Base-by-base conservation (phyloP, 306 rosid genomes). In the Cucurbita argyrosperma region DNA sequence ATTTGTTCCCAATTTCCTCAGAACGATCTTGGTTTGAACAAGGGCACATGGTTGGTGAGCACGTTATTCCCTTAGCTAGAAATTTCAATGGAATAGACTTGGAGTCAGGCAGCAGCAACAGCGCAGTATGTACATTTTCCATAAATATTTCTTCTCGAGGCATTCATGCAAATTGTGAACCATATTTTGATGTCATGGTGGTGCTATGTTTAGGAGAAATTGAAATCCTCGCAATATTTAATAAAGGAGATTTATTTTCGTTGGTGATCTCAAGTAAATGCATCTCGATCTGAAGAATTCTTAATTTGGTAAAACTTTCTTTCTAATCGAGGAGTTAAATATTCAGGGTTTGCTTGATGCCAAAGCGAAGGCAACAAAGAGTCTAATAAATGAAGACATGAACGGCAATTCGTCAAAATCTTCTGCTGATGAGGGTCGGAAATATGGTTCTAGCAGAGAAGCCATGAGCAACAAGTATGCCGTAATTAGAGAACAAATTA, bases 1-100 rank as follows among this genome's bases (percentile, higher is more conserved):
- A 19, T 71, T 55, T 80, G 78, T 35, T 12, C 52, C 65, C 69
- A 1, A 40, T 67, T 72, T 76, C 74, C 76, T 71, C 87, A 94
- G 97, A 94, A 79, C 91, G 95, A 37, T 75, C 80, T 76, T 90
- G 92, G 95, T 84, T 91, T 76, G 99, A 91, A 80, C 96, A 91
- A 91, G 96, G 99, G 72, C 66, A 81, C 84, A 83, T 81, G 79
- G 88, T 91, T 21, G 99, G 95, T 60, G 99, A 91, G 83, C 96
- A 94, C 78, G 92, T 94, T 79, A 83, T 94, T 70, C 97, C 99
- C 18, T 85, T 91, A 55, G 95, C 90, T 9, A 86, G 96, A 87
- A 91, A 87, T 89, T 94, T 94, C 74, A 88, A 86, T 64, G 49
- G 77, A 65, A 43, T 75, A 42, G 97, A 89, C 74, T 77, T 89